Percentiles rank a stretch among this genome's conserved stretches.
Conservation (phyloP, 768 basidiomycete species). For the Podaxis sp. region DNA sequence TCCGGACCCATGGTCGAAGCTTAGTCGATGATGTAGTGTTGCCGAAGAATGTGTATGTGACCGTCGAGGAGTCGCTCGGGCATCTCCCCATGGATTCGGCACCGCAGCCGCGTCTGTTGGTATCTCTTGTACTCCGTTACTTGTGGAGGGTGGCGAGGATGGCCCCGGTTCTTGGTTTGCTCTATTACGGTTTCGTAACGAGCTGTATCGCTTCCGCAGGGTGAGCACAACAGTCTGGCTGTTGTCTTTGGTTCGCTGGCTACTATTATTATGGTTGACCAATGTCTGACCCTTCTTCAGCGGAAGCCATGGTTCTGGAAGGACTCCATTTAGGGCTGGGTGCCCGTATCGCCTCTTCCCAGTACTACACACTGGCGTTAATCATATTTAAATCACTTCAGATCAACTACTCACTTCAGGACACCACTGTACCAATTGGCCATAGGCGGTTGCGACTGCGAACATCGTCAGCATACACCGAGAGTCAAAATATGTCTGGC, state of each 20-base stretch:
- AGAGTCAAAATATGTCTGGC: conserved; percentile 15
- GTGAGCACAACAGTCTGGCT: conserved; percentile 76
- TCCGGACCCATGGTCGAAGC: conserved; percentile 83
- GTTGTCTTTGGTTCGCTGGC: conserved; percentile 35
- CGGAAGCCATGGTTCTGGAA: conserved; percentile 94
- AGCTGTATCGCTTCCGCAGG: conserved; percentile 66
- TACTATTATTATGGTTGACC: conserved; percentile 49
- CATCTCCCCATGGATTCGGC: conserved; percentile 65
- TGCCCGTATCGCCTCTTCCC: conserved; percentile 93
- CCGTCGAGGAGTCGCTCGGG: conserved; percentile 14
- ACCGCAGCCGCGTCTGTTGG: conserved; percentile 20
- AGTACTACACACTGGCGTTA: conserved; percentile 49
- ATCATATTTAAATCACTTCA: not conserved
- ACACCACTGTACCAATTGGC: conserved; percentile 92
- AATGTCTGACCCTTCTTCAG: conserved; percentile 78
- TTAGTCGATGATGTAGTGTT: conserved; percentile 56
- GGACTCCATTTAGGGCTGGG: conserved; percentile 88
- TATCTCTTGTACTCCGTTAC: not conserved
- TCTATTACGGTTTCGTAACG: conserved; percentile 17
- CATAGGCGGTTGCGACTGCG: conserved; percentile 93
- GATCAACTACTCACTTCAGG: conserved; percentile 57
- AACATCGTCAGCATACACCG: conserved; percentile 4
- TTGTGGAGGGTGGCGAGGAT: not conserved
- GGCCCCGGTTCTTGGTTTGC: conserved; percentile 4
- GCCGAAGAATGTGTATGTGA: conserved; percentile 14